Evolutionary conservation across 306 rosid genomes (phyloP).

Genomic region (Crotalaria pallida): DNA sequence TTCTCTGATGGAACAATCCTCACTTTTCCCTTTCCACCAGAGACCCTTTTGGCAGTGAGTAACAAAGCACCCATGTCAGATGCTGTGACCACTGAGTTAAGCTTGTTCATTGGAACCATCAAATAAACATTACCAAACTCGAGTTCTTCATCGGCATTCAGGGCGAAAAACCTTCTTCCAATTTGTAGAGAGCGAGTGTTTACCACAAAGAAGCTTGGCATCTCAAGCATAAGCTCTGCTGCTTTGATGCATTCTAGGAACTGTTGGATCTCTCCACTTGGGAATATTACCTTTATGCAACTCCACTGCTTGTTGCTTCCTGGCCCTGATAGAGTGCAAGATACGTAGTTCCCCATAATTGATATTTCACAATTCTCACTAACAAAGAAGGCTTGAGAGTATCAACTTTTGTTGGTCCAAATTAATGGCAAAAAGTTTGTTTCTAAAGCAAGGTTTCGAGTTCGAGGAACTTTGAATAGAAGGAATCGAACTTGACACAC

Average conservation of each 20-base stretch:
- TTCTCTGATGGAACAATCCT: slow-evolving; percentile 25
- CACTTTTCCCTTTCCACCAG: slow-evolving; percentile 22
- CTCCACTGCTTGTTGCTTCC: slow-evolving; percentile 35
- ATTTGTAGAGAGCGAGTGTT: slow-evolving; percentile 42
- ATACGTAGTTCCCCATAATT: slow-evolving; percentile 72
- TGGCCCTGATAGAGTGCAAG: slow-evolving; percentile 48
- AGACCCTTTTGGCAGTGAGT: slow-evolving; percentile 40
- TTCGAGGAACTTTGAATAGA: too few species aligned
- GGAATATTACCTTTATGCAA: slow-evolving; percentile 54
- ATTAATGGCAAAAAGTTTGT: too few species aligned
- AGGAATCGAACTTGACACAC: too few species aligned
- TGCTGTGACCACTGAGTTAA: slow-evolving; percentile 49
- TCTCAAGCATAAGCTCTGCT: slow-evolving; percentile 83
- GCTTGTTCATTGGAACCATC: slow-evolving; percentile 75
- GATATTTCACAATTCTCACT: too few species aligned
- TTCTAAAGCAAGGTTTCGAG: too few species aligned
- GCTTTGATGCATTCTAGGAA: slow-evolving; percentile 40
- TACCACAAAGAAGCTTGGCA: slow-evolving; percentile 61
- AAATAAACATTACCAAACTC: slow-evolving; percentile 49
- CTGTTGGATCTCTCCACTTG: slow-evolving; percentile 49
- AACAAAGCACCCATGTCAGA: slow-evolving; percentile 64
- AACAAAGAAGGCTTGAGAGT: background rate
- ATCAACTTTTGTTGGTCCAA: background rate
- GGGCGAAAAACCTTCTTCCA: slow-evolving; percentile 58
- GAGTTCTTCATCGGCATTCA: slow-evolving; percentile 71